Conservation (phyloP, 768 basidiomycete genomes). For the Rhodocollybia butyracea region DNA sequence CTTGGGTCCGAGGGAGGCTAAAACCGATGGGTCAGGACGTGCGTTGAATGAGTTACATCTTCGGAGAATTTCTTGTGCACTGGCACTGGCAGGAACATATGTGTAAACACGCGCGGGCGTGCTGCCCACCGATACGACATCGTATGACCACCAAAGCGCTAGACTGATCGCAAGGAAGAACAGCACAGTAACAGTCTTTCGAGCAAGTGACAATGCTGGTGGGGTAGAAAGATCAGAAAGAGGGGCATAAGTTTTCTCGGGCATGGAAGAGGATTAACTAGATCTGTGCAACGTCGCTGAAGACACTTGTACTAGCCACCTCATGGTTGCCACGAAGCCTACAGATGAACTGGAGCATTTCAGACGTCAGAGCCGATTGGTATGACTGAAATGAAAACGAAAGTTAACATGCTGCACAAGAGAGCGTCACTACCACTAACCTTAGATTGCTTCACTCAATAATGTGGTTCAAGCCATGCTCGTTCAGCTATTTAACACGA, state of each 20-base stretch:
- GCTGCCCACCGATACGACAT: not conserved
- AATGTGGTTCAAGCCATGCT: too few relatives aligned
- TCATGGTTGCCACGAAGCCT: constrained; percentile 5
- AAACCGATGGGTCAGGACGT: constrained; percentile 36
- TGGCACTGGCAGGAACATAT: constrained; percentile 18
- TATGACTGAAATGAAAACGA: too few relatives aligned
- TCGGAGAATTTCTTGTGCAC: constrained; percentile 31
- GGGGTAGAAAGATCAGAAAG: not conserved
- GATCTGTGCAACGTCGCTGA: not conserved
- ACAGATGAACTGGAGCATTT: not conserved
- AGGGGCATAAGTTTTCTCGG: not conserved
- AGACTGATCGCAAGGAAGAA: not conserved
- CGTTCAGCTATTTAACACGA: not conserved
- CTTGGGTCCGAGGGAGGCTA: constrained; percentile 26
- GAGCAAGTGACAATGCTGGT: not conserved
- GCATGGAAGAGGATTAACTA: not conserved
- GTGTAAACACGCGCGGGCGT: constrained; percentile 11
- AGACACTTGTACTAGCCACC: not conserved
- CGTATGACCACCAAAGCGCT: constrained; percentile 1
- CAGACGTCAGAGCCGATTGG: too few relatives aligned
- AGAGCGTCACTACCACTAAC: too few relatives aligned
- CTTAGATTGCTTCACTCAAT: too few relatives aligned
- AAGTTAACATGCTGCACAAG: too few relatives aligned
- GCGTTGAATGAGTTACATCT: constrained; percentile 51
- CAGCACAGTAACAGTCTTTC: not conserved